These are phyloP conservation scores for Podospora didyma DNA, from an alignment of 495 filamentous ascomycete genomes.

Conservation along the genomic window DNA sequence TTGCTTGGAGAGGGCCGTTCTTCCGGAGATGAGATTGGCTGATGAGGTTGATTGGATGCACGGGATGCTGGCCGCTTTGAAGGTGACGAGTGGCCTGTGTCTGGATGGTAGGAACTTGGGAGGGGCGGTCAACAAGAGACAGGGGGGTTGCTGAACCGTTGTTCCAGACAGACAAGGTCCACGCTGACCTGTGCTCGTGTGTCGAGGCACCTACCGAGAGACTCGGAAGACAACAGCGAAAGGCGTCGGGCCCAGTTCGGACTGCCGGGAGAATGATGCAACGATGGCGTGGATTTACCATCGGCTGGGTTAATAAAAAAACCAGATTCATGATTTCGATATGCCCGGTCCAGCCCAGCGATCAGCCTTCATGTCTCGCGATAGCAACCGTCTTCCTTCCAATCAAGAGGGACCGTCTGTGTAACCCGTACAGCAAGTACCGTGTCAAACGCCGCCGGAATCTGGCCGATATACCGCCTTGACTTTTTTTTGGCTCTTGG, in stretches of 20 bases:
- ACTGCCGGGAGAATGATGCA: slow-evolving; percentile 17
- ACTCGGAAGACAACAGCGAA: background rate
- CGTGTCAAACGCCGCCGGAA: background rate
- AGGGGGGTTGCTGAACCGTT: no score
- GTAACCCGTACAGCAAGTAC: no score
- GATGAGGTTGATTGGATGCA: slow-evolving; percentile 12
- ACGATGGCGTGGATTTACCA: slow-evolving; percentile 9
- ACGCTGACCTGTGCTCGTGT: no score
- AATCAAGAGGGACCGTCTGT: background rate
- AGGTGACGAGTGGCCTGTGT: background rate
- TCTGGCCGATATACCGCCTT: slow-evolving; percentile 25
- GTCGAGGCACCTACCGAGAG: no score
- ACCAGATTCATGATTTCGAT: no score
- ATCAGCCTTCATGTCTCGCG: background rate
- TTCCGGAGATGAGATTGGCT: slow-evolving; percentile 22
- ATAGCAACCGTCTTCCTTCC: background rate
- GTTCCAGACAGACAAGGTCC: no score
- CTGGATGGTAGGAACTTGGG: no score
- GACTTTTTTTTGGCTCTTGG: no score
- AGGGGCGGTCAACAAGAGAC: background rate
- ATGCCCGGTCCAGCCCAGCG: no score
- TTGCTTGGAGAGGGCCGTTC: slow-evolving; percentile 17
- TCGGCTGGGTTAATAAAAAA: background rate
- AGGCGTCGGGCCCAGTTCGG: slow-evolving; percentile 15
- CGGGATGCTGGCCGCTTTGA: slow-evolving; percentile 8